These are phyloP conservation scores for Steccherinum ochraceum DNA, from an alignment of 768 basidiomycete genomes.

Conservation along the genomic window DNA sequence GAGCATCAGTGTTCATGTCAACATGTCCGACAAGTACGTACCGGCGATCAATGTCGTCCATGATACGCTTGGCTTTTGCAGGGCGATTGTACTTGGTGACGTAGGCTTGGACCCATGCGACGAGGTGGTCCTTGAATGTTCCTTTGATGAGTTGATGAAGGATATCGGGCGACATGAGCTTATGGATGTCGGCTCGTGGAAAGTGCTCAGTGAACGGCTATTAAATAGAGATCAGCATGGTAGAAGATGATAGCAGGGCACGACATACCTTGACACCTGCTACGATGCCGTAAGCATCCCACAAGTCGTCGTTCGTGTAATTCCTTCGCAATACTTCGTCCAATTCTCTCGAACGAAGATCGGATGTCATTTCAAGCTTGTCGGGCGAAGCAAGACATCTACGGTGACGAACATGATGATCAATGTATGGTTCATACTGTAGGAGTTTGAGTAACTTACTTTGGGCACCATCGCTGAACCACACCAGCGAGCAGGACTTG, in stretches of 20 bases:
- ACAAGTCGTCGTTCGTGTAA: neutral
- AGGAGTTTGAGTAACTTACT: constrained; percentile 5
- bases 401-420: neutral
- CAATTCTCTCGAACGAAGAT: neutral
- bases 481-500: constrained; percentile 18
- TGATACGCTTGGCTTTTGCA: constrained; percentile 13
- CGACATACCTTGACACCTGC: constrained; percentile 3
- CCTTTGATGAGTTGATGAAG: constrained; percentile 36
- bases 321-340: neutral
- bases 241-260: neutral
- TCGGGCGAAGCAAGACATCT: neutral
- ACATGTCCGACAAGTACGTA: constrained; percentile 12
- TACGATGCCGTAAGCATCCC: neutral
- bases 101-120: constrained; percentile 28
- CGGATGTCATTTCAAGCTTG: neutral
- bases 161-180: constrained; percentile 25
- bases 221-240: neutral
- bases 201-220: constrained; percentile 26
- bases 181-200: constrained; percentile 29
- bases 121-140: constrained; percentile 33
- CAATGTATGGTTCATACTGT: neutral
- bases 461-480: constrained; percentile 18
- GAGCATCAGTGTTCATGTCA: neutral
- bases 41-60: constrained; percentile 31
- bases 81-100: constrained; percentile 8